phyloP scores from a whole-genome alignment of 2,329 filamentous ascomycete genomes.

The Aspergillus oerlinghausenensis region DNA sequence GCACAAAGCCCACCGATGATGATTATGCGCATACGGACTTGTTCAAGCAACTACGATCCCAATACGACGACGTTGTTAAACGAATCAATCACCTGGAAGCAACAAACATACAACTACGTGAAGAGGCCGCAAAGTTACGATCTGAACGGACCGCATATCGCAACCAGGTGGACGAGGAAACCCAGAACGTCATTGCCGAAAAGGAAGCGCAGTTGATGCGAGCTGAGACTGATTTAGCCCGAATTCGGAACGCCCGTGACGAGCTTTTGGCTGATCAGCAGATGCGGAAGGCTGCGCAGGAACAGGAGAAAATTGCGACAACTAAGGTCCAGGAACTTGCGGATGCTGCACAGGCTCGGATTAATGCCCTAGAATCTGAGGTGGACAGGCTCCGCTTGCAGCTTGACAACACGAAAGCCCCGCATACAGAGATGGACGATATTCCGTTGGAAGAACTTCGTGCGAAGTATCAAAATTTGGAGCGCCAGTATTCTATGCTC shows the following conservation, averaged over 20 bases:
- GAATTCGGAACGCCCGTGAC: conserved; percentile 78
- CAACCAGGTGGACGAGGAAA: conserved; percentile 74
- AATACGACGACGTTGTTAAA: conserved; percentile 89
- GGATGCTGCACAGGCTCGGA: conserved; percentile 72
- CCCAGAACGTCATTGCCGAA: conserved; percentile 66
- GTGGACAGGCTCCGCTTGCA: conserved; percentile 64
- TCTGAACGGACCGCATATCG: conserved; percentile 80
- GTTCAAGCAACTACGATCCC: conserved; percentile 84
- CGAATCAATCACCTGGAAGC: conserved; percentile 88
- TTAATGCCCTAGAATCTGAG: conserved; percentile 76
- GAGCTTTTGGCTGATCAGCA: conserved; percentile 78
- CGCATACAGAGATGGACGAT: conserved; percentile 49
- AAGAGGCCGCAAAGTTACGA: conserved; percentile 80
- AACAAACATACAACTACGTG: conserved; percentile 74
- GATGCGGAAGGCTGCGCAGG: conserved; percentile 72
- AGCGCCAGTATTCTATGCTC: conserved; percentile 76
- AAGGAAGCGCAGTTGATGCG: conserved; percentile 76
- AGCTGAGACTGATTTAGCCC: conserved; percentile 77
- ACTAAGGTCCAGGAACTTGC: conserved; percentile 76
- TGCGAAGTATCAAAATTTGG: conserved; percentile 66
- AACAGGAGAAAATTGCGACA: conserved; percentile 65
- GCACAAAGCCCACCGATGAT: conserved; percentile 76
- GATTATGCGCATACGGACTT: conserved; percentile 90
- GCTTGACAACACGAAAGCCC: conserved; percentile 44
- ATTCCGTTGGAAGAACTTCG: conserved; percentile 68